phyloP scores from a whole-genome alignment of 805 yeast species.

The Lipomyces sp. region DNA sequence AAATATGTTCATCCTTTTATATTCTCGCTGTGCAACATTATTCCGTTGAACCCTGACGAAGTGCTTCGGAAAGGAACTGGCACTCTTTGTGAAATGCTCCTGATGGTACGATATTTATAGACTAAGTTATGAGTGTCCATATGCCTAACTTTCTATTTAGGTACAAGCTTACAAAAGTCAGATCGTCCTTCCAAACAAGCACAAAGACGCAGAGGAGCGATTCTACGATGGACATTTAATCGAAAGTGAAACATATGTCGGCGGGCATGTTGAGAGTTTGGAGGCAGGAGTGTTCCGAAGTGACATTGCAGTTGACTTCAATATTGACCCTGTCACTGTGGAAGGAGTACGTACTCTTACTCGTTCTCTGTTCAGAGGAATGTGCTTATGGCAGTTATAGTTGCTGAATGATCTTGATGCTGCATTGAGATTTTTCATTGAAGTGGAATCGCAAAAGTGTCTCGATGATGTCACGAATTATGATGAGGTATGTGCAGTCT shows the following conservation, averaged over 20 bases:
- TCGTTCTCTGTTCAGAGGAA: neutral
- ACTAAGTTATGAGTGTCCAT: neutral
- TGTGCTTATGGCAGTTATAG: conserved; percentile 12
- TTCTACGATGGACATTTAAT: conserved; percentile 92
- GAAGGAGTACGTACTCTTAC: conserved; percentile 56
- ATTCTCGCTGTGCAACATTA: conserved; percentile 91
- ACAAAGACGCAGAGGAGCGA: conserved; percentile 90
- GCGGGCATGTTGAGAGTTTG: conserved; percentile 96
- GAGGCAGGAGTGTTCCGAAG: conserved; percentile 98
- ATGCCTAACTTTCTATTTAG: conserved; percentile 8
- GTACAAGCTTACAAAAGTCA: conserved; percentile 78
- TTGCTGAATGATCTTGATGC: conserved; percentile 69
- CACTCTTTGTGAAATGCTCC: conserved; percentile 94
- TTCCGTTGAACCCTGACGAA: conserved; percentile 97
- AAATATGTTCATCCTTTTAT: conserved; percentile 97
- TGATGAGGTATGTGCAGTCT: conserved; percentile 58
- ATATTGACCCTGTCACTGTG: conserved; percentile 77
- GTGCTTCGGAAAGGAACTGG: conserved; percentile 97
- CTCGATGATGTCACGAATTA: conserved; percentile 80
- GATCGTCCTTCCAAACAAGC: conserved; percentile 89
- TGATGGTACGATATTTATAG: conserved; percentile 60
- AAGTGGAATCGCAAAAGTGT: conserved; percentile 74
- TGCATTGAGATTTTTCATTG: conserved; percentile 81
- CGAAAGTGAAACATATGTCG: conserved; percentile 96
- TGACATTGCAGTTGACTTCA: conserved; percentile 76